Evolutionary conservation across 805 yeast genomes (phyloP).

Genomic region (Nakazawaea ernobii): DNA sequence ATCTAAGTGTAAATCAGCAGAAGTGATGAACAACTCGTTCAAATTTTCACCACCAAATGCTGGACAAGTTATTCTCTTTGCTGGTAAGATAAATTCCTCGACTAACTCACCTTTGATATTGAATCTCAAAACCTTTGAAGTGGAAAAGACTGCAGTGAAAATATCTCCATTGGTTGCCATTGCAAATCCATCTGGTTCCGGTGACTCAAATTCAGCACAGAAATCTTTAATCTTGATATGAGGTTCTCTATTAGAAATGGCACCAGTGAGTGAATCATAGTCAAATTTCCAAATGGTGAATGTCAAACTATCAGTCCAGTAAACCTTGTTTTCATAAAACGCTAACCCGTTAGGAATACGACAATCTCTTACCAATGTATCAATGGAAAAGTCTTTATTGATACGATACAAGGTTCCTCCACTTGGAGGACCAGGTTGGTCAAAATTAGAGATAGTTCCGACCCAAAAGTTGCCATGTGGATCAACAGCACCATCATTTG

Average conservation of each 20-base stretch:
- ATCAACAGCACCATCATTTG: constrained; percentile 82
- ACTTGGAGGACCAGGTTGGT: constrained; percentile 23
- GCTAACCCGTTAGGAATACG: constrained; percentile 70
- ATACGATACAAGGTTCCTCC: constrained; percentile 49
- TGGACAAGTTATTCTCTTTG: constrained; percentile 57
- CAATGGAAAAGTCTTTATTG: constrained; percentile 21
- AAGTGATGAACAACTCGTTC: constrained; percentile 61
- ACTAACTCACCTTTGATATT: constrained; percentile 43
- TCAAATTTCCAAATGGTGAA: constrained; percentile 43
- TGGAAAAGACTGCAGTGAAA: constrained; percentile 64
- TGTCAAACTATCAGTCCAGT: constrained; percentile 48
- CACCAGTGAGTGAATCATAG: constrained; percentile 31
- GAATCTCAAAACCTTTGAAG: constrained; percentile 50
- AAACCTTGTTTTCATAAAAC: constrained; percentile 41
- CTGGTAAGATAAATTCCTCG: constrained; percentile 51
- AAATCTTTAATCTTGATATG: constrained; percentile 31
- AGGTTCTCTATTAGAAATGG: constrained; percentile 28
- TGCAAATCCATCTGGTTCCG: constrained; percentile 81
- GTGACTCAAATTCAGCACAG: constrained; percentile 21
- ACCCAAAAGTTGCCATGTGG: constrained; percentile 73
- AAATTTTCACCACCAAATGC: constrained; percentile 57
- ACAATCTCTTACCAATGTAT: constrained; percentile 30
- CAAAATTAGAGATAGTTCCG: constrained; percentile 61
- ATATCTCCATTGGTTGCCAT: constrained; percentile 49
- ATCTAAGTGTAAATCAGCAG: constrained; percentile 47